A percentile compares a stretch with the other conserved stretches of the same genome.
phyloP scores from a whole-genome alignment of 2,329 filamentous ascomycete genomes.

The Lachnellula occidentalis region DNA sequence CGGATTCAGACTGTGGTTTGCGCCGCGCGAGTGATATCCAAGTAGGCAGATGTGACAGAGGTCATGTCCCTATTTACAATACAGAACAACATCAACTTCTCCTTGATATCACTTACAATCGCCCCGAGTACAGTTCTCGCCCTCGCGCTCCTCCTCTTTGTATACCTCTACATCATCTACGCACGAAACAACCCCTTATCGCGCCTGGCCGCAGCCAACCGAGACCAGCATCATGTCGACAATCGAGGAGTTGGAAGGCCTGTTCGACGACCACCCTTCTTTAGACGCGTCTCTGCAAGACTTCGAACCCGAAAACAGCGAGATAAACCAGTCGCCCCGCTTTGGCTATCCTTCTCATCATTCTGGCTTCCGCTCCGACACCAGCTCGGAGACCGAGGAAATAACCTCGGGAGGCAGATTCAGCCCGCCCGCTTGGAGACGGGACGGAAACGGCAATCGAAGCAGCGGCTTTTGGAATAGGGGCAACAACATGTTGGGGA shows the following conservation, averaged over 20 bases:
- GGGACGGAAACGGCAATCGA: constrained; percentile 38
- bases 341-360: constrained; percentile 52
- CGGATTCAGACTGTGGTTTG: too few species aligned
- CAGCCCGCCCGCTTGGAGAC: constrained; percentile 60
- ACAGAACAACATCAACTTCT: constrained; percentile 30
- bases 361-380: constrained; percentile 55
- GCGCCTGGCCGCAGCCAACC: neutral
- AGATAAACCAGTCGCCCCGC: constrained; percentile 35
- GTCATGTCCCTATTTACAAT: constrained; percentile 29
- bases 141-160: constrained; percentile 22
- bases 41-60: constrained; percentile 12
- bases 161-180: constrained; percentile 29
- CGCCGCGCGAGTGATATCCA: too few species aligned
- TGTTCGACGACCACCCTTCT: constrained; percentile 54
- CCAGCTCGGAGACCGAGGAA: constrained; percentile 36
- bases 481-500: constrained; percentile 44
- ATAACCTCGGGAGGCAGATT: constrained; percentile 47
- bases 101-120: constrained; percentile 29
- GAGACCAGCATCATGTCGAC: constrained; percentile 22
- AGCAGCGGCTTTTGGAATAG: constrained; percentile 44
- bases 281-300: constrained; percentile 56
- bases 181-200: constrained; percentile 20
- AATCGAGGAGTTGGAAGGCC: constrained; percentile 42
- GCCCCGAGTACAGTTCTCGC: constrained; percentile 27
- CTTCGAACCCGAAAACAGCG: constrained; percentile 48